Evolutionary conservation across 73 alveolate genomes (phyloP).

Genomic region (Paramecium caudatum): DNA sequence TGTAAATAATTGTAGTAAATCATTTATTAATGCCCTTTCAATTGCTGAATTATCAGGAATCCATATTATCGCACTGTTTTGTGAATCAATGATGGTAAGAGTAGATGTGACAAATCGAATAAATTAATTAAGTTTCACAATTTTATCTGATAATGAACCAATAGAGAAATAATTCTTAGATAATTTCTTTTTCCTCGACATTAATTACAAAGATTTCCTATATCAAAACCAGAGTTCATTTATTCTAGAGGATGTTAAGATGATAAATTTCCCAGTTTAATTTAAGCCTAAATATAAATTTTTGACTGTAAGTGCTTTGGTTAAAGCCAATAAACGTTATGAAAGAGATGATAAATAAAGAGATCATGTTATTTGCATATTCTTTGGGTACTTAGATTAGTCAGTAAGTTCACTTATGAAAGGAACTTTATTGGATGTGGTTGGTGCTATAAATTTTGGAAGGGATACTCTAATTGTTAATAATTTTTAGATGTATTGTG

Average conservation of each 20-base stretch:
- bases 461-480: slow-evolving; percentile 14
- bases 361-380: slow-evolving; percentile 17
- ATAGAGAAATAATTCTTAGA: not conserved
- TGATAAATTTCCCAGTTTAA: slow-evolving; percentile 46
- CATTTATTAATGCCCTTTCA: slow-evolving; percentile 23
- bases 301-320: slow-evolving; percentile 45
- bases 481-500: slow-evolving; percentile 56
- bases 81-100: slow-evolving; percentile 14
- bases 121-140: slow-evolving; percentile 18
- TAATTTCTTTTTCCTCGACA: slow-evolving; percentile 24
- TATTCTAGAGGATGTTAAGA: not conserved
- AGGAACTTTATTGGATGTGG: slow-evolving; percentile 26
- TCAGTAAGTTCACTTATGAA: not conserved
- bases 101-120: not conserved
- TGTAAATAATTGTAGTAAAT: slow-evolving; percentile 20
- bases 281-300: slow-evolving; percentile 56
- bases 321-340: slow-evolving; percentile 35
- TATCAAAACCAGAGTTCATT: slow-evolving; percentile 8
- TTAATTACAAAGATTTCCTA: not conserved
- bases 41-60: slow-evolving; percentile 30
- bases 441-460: slow-evolving; percentile 32
- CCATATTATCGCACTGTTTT: slow-evolving; percentile 33
- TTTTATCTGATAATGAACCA: slow-evolving; percentile 16
- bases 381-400: slow-evolving; percentile 52
- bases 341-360: not conserved